Evolutionary conservation across 2,329 filamentous ascomycete genomes (phyloP), one percentile per base, ranked within the genome.

Genomic region (Verticillium albo-atrum): DNA sequence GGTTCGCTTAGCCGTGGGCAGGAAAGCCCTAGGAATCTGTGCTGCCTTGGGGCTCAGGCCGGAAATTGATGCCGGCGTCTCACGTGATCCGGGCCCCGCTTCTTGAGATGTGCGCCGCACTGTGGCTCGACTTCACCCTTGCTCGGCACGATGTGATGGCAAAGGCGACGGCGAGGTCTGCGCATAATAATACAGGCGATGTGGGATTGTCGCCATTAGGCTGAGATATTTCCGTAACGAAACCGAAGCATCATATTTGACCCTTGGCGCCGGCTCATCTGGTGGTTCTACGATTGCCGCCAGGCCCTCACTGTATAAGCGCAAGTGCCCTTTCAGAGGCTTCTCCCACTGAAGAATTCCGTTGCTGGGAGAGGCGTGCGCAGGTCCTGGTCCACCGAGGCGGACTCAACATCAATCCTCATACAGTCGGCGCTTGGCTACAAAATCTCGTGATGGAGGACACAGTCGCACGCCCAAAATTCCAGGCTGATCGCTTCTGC

Each of bases 401-500:
- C 30, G 30, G 30, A 50, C 42, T 23, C 20, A 4, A 23, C 34
- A 37, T 15, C 34, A 37, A 7, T 12, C n/a, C 10, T 50, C 42
- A 14, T 10, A 3, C 17, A 7, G 6, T 12, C 20, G n/a, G 20
- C n/a, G 9, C n/a, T 25, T 23, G 12, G n/a, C 20, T 4, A 9
- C 3, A 25, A 20, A 6, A n/a, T 50, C 20, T 50, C 20, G 25
- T 23, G 3, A 50, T 50, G 42, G n/a, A 50, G 6, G 42, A 50
- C 7, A 23, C 42, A 23, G 6, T n/a, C 20, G 20, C 14, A 7
- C 42, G 23, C 3, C 25, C 42, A 4, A 9, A 15, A 17, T 17
- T 23, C 32, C 54, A 34, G 23, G 20, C n/a, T n/a, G 20, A 53
- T 53, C 82, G 84, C 20, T 86, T 92, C 70, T 87, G 85, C 65